These are phyloP conservation scores for Sarcodon aspratus DNA, from an alignment of 768 basidiomycete genomes.

Conservation along the genomic window DNA sequence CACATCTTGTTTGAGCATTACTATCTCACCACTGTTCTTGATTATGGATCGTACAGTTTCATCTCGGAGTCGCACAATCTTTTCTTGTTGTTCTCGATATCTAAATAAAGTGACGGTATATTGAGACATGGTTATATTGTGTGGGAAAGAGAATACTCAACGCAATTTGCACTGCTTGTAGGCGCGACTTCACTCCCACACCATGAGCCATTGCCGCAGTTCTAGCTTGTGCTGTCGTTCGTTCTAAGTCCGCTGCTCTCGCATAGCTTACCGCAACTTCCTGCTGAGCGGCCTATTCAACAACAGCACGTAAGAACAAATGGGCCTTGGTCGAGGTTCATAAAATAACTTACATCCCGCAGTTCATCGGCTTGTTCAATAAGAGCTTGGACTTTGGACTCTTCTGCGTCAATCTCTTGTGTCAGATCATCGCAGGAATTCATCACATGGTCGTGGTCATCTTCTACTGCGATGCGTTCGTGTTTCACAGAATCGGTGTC, in stretches of 20 bases:
- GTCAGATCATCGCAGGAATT: conserved; percentile 74
- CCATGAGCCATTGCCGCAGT: conserved; percentile 71
- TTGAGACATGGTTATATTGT: background rate
- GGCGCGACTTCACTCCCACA: conserved; percentile 69
- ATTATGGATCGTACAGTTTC: conserved; percentile 74
- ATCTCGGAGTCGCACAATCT: conserved; percentile 61
- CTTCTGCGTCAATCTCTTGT: conserved; percentile 62
- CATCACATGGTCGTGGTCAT: conserved; percentile 70
- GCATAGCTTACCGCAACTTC: conserved; percentile 57
- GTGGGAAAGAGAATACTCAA: conserved; percentile 23
- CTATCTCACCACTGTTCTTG: conserved; percentile 78
- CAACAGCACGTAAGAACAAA: background rate
- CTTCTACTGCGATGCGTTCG: conserved; percentile 69
- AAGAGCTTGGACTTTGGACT: conserved; percentile 58
- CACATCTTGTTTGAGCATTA: conserved; percentile 70
- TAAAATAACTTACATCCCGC: conserved; percentile 48
- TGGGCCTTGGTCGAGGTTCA: background rate
- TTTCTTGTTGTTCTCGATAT: conserved; percentile 71
- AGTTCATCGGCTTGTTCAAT: conserved; percentile 74
- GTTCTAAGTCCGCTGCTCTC: conserved; percentile 58
- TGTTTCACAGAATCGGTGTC: conserved; percentile 64
- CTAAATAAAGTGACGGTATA: conserved; percentile 22
- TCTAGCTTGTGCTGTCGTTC: conserved; percentile 62
- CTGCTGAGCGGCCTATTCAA: conserved; percentile 58
- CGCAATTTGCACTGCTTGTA: conserved; percentile 73